Base-by-base conservation (phyloP, 495 filamentous ascomycete genomes). In the Cairneyella variabilis region DNA sequence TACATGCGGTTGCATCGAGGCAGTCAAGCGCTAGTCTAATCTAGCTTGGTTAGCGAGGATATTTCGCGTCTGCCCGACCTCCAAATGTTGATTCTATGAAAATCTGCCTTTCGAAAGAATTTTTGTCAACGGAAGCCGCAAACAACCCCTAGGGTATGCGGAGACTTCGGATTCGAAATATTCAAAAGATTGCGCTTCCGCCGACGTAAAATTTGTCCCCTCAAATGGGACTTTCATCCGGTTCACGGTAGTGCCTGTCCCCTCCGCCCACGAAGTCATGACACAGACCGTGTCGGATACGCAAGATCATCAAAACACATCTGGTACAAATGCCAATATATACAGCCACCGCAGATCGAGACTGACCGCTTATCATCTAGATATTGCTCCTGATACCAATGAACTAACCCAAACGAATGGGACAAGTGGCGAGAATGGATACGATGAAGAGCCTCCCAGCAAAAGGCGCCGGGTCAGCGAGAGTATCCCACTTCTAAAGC, bases 381-480 rank as follows among this genome's bases (percentile, higher is more conserved):
- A 60, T 10, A 45, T 23, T 14, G 23, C 48, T 21, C 28, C 43
- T 1, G 27, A 53, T 14, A 27, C 50, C 22, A 53, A 51, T 27
- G 48, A 9, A 21, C 11, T 28, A 38, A 39, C 36, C 6, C 53
- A 26, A 50, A 62, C 59, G 51, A 63, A 65, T 56, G 59, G 59
- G n/a, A 40, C 59, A 23, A 28, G 37, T 37, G 34, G 32, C 44
- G 50, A 62, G 30, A 39, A 56, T 22, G 34, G 28, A 37, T 32
- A 20, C 39, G 72, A 76, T 54, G 72, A 66, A 26, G 76, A 69
- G 17, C 85, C 79, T 48, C 86, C 87, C 45, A 74, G 76, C 10
- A 95, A 93, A 69, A 84, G 83, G 64, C 83, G 87, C 59, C 85
- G 89, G 67, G 75, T 91, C 44, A 75, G 70, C 52, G 77, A 79